These are phyloP conservation scores for Solanum virginianum DNA, from an alignment of 257 asterid genomes.

Conservation along the genomic window DNA sequence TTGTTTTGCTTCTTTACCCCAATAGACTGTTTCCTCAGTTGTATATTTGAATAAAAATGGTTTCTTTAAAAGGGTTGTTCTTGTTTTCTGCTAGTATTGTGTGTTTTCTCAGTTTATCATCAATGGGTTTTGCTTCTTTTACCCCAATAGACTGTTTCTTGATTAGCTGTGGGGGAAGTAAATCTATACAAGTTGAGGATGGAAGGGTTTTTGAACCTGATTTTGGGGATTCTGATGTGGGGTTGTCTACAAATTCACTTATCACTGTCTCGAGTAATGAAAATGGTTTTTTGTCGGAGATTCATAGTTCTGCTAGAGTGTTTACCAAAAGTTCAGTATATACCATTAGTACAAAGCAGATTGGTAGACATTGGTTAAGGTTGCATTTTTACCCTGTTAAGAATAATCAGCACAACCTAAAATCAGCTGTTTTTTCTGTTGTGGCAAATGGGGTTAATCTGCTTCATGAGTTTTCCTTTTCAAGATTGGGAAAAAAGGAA, in stretches of 20 bases:
- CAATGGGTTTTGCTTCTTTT: conserved; percentile 11
- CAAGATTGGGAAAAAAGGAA: neutral
- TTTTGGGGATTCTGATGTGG: conserved; percentile 14
- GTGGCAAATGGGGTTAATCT: conserved; percentile 24
- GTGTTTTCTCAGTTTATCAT: neutral
- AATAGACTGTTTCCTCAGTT: conserved; percentile 1
- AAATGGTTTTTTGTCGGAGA: neutral
- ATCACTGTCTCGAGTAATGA: conserved; percentile 7
- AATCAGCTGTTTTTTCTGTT: conserved; percentile 24
- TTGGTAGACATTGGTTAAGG: conserved; percentile 33
- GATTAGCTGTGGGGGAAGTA: conserved; percentile 21
- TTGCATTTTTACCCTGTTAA: conserved; percentile 22
- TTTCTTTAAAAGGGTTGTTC: neutral
- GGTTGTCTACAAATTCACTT: conserved; percentile 8
- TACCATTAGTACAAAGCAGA: conserved; percentile 11
- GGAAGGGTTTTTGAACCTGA: conserved; percentile 28
- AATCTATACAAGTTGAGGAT: conserved; percentile 12
- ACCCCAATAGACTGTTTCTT: conserved; percentile 18
- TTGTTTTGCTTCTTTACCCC: conserved; percentile 6
- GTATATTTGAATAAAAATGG: neutral
- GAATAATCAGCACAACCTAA: conserved; percentile 3
- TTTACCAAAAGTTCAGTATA: conserved; percentile 11
- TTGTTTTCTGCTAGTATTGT: neutral
- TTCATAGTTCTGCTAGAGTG: conserved; percentile 22
- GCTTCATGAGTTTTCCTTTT: conserved; percentile 22